These are phyloP conservation scores for Kodamaea hsintzibuensis DNA, from an alignment of 805 yeast genomes.

Conservation along the genomic window DNA sequence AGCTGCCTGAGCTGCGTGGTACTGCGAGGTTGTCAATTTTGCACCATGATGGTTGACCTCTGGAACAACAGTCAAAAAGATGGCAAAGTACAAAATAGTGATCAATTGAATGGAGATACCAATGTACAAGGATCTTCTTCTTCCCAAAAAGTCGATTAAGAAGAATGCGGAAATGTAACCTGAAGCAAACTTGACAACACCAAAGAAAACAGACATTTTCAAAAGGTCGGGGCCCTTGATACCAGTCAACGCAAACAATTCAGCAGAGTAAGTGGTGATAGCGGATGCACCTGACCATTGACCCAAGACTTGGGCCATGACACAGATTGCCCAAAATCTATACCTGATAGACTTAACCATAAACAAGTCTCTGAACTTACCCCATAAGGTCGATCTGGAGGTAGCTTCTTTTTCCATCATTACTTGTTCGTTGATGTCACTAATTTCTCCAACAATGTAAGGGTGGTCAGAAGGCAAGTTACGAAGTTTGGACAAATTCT, in stretches of 20 bases:
- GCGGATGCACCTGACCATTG: slow-evolving; percentile 31
- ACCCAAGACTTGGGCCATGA: slow-evolving; percentile 19
- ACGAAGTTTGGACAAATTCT: slow-evolving; percentile 35
- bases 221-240: slow-evolving; percentile 18
- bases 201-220: slow-evolving; percentile 46
- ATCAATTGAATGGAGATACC: slow-evolving; percentile 48
- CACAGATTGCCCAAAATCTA: slow-evolving; percentile 45
- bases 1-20: slow-evolving; percentile 22
- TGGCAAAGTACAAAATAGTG: slow-evolving; percentile 47
- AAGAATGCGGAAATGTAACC: slow-evolving; percentile 55
- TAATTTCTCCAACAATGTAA: slow-evolving; percentile 45
- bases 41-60: slow-evolving; percentile 13
- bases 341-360: slow-evolving; percentile 33
- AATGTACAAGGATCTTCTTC: slow-evolving; percentile 44
- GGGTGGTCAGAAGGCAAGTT: slow-evolving; percentile 34
- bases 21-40: slow-evolving; percentile 14
- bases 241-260: slow-evolving; percentile 27
- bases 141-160: slow-evolving; percentile 53
- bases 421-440: slow-evolving; percentile 40
- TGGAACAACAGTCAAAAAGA: slow-evolving; percentile 48
- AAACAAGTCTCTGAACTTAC: slow-evolving; percentile 33
- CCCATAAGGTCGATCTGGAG: slow-evolving; percentile 10
- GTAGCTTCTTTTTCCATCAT: slow-evolving; percentile 26
- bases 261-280: slow-evolving; percentile 57
- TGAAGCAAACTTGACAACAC: slow-evolving; percentile 51